Evolutionary conservation across 2,329 filamentous ascomycete species (phyloP), one percentile per base, ranked within the genome.

Genomic region (Neurospora crassa): DNA sequence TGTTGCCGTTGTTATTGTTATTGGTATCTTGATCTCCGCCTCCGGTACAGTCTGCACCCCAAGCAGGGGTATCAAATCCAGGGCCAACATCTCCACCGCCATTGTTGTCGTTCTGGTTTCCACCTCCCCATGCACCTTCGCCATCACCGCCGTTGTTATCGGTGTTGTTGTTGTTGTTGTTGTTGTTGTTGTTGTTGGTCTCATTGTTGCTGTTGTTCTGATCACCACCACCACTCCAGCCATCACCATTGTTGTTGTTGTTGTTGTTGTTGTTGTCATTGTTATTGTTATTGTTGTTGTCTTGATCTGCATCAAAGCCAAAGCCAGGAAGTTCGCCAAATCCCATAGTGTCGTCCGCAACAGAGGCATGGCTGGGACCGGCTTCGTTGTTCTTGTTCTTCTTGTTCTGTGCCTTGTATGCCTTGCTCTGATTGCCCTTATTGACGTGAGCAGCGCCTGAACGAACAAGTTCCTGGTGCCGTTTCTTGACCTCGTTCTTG

Each of bases 401-500:
- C 45, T 41, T 40, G 40, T 42, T 11, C 20, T 29, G 45, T 11
- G 14, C 40, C 12, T 71, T 12, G 7, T 40, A 20, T 10, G 40
- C 67, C 7, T 71, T n/a, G 24, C 24, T 34, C 40, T 40, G 16
- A 18, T 42, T 42, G 16, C 34, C 72, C 10, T 53, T 53, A n/a
- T 67, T 59, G 24, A 45, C 68, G 14, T 63, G 71, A 37, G 16
- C 53, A 40, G 12, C 47, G 34, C 29, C 41, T 2, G 2, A 37
- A 7, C 40, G n/a, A 59, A 42, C 69, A n/a, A 68, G 67, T 14
- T 68, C 67, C 40, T 71, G 20, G 68, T 70, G 40, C 20, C 71
- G 67, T 63, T 70, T 47, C 18, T 41, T 43, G 12, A 71, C 43
- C 20, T 71, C 69, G 3, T 67, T 68, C 68, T 72, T 71, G 70